Evolutionary conservation across 306 rosid species (phyloP).

Genomic region (Cicer chorassanicum): DNA sequence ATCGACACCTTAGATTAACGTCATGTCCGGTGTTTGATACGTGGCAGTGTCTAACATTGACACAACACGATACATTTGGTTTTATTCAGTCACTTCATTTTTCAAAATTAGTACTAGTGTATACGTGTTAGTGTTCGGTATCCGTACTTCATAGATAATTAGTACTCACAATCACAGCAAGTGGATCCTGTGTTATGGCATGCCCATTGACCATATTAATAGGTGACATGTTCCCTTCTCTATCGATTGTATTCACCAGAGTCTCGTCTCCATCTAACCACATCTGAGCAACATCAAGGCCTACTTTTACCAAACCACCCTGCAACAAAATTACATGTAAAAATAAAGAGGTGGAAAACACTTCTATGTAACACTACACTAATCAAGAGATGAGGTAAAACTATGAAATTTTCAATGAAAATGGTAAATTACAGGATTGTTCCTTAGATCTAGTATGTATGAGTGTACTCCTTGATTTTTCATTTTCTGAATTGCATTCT

Average conservation of each 20-base stretch:
- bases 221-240: conserved; percentile 80
- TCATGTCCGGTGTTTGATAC: too few relatives aligned
- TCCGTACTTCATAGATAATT: not conserved
- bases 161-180: conserved; percentile 83
- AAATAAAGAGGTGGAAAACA: conserved; percentile 3
- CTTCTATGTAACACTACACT: not conserved
- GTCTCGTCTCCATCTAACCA: conserved; percentile 98
- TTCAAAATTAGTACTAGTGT: too few relatives aligned
- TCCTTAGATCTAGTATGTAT: conserved; percentile 90
- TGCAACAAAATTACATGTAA: conserved; percentile 45
- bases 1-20: too few relatives aligned
- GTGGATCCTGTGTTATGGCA: conserved; percentile 94
- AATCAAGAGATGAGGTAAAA: conserved; percentile 6
- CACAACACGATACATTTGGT: too few relatives aligned
- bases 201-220: conserved; percentile 86
- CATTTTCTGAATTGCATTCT: conserved; percentile 76
- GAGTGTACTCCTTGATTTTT: conserved; percentile 86
- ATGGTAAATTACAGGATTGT: conserved; percentile 76
- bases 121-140: too few relatives aligned
- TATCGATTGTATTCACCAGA: conserved; percentile 85
- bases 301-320: conserved; percentile 94
- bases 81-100: too few relatives aligned
- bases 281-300: conserved; percentile 95
- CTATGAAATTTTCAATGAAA: conserved; percentile 11
- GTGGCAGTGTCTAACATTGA: too few relatives aligned